Conservation (phyloP, 2,329 filamentous ascomycete species). For the Calonectria fujianensis region DNA sequence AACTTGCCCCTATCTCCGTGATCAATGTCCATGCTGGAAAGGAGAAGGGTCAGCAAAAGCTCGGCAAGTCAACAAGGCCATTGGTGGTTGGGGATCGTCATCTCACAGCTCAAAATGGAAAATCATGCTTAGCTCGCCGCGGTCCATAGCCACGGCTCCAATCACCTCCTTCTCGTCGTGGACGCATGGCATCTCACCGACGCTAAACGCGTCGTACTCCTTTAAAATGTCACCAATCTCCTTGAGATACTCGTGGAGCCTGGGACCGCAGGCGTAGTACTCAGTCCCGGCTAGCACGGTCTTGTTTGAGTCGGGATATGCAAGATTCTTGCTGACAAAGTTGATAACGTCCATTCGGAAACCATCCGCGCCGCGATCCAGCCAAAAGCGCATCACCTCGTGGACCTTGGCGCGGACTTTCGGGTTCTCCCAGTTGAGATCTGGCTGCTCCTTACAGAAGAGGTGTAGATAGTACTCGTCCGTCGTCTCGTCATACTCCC, state of each 20-base stretch:
- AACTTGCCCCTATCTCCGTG: conserved; percentile 67
- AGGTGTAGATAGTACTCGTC: conserved; percentile 78
- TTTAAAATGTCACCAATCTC: conserved; percentile 66
- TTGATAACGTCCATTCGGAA: conserved; percentile 82
- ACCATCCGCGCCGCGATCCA: conserved; percentile 79
- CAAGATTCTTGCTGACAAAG: conserved; percentile 77
- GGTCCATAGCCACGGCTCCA: conserved; percentile 71
- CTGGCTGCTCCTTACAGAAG: conserved; percentile 82
- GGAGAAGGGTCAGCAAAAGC: background rate
- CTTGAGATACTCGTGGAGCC: conserved; percentile 67
- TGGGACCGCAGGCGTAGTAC: conserved; percentile 73
- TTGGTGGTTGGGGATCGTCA: background rate
- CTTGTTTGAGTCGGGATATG: conserved; percentile 69
- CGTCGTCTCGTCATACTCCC: conserved; percentile 70
- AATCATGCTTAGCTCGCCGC: conserved; percentile 81
- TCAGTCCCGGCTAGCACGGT: conserved; percentile 60
- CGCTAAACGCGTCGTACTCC: conserved; percentile 70
- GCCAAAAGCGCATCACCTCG: conserved; percentile 83
- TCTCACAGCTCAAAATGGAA: conserved; percentile 81
- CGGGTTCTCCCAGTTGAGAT: conserved; percentile 86
- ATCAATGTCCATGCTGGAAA: conserved; percentile 68
- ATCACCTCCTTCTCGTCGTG: conserved; percentile 65
- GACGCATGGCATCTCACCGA: conserved; percentile 71
- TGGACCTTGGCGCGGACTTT: conserved; percentile 80
- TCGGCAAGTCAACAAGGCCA: conserved; percentile 18